These are phyloP conservation scores for Trichoderma hamatum DNA, from an alignment of 2,329 filamentous ascomycete species.

Conservation along the genomic window DNA sequence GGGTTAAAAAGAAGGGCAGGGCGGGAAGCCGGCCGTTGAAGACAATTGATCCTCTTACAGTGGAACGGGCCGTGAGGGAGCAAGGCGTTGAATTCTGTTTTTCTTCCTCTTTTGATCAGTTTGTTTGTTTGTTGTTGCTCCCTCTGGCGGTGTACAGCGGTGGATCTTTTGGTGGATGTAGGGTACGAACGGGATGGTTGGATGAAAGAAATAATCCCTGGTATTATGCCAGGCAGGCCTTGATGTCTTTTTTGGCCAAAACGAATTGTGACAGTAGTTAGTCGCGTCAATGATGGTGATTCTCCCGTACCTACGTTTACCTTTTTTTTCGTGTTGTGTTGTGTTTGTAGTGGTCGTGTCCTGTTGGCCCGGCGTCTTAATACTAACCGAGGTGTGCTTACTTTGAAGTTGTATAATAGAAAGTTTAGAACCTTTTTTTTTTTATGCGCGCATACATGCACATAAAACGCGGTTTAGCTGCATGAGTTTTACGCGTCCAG, in stretches of 20 bases:
- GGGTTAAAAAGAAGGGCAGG: constrained; percentile 9
- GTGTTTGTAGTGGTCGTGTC: not conserved
- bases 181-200: constrained; percentile 23
- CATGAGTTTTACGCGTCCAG: not conserved
- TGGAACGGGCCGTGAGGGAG: constrained; percentile 12
- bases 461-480: not conserved
- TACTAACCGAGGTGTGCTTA: not conserved
- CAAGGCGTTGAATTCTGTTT: constrained; percentile 12
- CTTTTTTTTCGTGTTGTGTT: not conserved
- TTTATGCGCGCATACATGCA: not conserved
- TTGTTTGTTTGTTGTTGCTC: constrained; percentile 21
- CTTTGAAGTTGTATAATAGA: not conserved
- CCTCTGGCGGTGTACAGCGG: constrained; percentile 23
- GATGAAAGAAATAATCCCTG: constrained; percentile 22
- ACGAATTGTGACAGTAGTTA: constrained; percentile 22
- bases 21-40: constrained; percentile 2
- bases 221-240: not conserved
- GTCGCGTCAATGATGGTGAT: constrained; percentile 25
- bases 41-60: constrained; percentile 7
- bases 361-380: not conserved
- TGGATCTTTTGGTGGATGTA: constrained; percentile 20
- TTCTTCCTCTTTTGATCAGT: not conserved
- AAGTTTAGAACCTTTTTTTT: not conserved
- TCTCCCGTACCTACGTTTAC: not conserved
- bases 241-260: not conserved